phyloP scores from a whole-genome alignment of 805 yeast species.

The Tetrapisispora fleetii region DNA sequence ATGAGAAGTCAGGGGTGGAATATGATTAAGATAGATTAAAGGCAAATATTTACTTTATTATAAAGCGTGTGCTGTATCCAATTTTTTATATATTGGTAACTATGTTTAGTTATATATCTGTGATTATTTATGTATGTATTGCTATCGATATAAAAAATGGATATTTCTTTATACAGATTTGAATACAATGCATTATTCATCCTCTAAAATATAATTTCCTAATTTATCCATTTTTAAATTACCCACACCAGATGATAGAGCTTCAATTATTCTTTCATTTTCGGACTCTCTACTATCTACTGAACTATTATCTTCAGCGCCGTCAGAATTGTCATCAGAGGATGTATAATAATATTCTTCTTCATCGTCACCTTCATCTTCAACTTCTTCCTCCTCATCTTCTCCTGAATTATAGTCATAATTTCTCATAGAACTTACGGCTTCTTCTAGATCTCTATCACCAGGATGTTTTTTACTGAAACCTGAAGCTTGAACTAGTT shows the following conservation, averaged over 20 bases:
- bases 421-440: slow-evolving; percentile 57
- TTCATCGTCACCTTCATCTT: slow-evolving; percentile 34
- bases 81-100: background rate
- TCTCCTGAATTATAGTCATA: slow-evolving; percentile 27
- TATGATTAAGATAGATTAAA: slow-evolving; percentile 20
- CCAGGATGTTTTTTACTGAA: slow-evolving; percentile 45
- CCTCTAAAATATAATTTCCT: slow-evolving; percentile 69
- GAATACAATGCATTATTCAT: slow-evolving; percentile 5
- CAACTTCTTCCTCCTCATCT: slow-evolving; percentile 41
- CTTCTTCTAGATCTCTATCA: slow-evolving; percentile 63
- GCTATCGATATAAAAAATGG: background rate
- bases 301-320: slow-evolving; percentile 23
- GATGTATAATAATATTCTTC: slow-evolving; percentile 25
- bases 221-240: slow-evolving; percentile 71
- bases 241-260: slow-evolving; percentile 51
- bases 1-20: slow-evolving; percentile 30
- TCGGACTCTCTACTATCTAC: slow-evolving; percentile 34
- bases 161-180: no score
- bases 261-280: slow-evolving; percentile 58
- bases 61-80: background rate
- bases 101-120: background rate
- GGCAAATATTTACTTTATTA: background rate
- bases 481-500: slow-evolving; percentile 89
- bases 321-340: slow-evolving; percentile 21
- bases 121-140: background rate